Percentiles rank a stretch among this genome's conserved stretches.
Conservation (phyloP, 495 filamentous ascomycete species). For the Sphaerosporella brunnea region DNA sequence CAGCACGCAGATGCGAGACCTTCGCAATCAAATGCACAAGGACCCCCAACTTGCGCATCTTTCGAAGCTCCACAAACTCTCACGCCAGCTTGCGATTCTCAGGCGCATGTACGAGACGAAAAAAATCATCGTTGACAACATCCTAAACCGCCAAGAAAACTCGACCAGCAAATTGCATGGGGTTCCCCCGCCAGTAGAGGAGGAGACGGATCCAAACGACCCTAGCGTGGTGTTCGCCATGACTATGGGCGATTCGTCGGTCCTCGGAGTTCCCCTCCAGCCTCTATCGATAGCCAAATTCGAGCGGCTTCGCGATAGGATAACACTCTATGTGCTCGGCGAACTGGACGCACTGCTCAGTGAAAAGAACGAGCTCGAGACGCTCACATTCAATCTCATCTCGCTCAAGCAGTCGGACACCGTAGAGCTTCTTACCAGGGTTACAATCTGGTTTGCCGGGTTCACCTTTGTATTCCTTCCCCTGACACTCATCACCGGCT, state of each 20-base stretch:
- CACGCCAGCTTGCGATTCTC: conserved; percentile 44
- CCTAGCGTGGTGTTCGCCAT: background rate
- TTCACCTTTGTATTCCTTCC: conserved; percentile 72
- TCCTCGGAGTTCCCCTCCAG: conserved; percentile 42
- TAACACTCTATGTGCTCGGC: conserved; percentile 60
- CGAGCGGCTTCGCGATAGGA: conserved; percentile 54
- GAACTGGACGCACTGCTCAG: conserved; percentile 62
- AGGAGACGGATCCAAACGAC: background rate
- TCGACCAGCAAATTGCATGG: background rate
- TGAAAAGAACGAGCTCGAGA: conserved; percentile 62
- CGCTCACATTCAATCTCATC: conserved; percentile 63
- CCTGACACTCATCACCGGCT: conserved; percentile 66
- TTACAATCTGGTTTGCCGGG: conserved; percentile 69
- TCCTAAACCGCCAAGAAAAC: conserved; percentile 39
- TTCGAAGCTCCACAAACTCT: conserved; percentile 53
- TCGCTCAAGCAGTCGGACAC: conserved; percentile 66
- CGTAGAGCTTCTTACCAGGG: conserved; percentile 58
- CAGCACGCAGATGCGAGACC: conserved; percentile 35
- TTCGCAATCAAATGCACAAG: conserved; percentile 43
- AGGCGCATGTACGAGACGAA: conserved; percentile 68
- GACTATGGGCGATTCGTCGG: conserved; percentile 16
- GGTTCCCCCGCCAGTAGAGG: background rate
- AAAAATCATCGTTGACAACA: conserved; percentile 54
- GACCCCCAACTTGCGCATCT: conserved; percentile 44
- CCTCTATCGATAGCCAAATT: conserved; percentile 54